Evolutionary conservation across 2,329 filamentous ascomycete species (phyloP), one percentile per base, ranked within the genome.

Genomic region (Sordariomycetes sp.): DNA sequence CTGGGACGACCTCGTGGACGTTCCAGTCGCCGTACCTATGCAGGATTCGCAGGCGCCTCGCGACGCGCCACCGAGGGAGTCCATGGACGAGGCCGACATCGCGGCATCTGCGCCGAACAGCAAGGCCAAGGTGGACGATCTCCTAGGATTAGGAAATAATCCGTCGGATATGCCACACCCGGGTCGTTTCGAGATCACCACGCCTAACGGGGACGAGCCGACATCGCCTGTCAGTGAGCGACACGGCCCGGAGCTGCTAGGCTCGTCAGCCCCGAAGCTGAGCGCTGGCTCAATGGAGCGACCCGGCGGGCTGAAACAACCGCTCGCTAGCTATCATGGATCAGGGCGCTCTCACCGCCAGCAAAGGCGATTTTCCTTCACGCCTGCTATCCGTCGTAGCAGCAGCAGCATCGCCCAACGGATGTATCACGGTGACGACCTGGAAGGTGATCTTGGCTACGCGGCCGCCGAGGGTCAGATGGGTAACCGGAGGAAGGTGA

Each of bases 1-100:
- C 10, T 98, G 92, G 92, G 92, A 98, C 51, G 92, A 98, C 52
- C 66, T 96, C 16, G 92, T 98, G 16, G 92, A 98, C 49, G 84
- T 98, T 12, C 92, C 92, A 3, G 82, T 96, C 32, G 92, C 88
- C 3, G 86, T 95, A 21, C 90, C 90, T 17, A 80, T 98, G 69
- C 79, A 85, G 32, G 25, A 28, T 4, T n/a, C 25, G 25, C 25
- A 96, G 50, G 81, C 86, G 65, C 79, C 81, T 39, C 75, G 83
- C 76, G 45, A 42, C 71, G 71, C 32, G 59, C 56, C 34, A 66
- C 63, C 37, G 39, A 47, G 55, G 12, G 53, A 50, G 37, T 68
- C 57, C 48, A 73, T 66, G 55, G 79, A 93, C 42, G 90, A 94
- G 46, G 88, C 94, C 73, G 92, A 98, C 54, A 96, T 98, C 47